Evolutionary conservation across 805 yeast genomes (phyloP).

Genomic region (Huiozyma sinensis): DNA sequence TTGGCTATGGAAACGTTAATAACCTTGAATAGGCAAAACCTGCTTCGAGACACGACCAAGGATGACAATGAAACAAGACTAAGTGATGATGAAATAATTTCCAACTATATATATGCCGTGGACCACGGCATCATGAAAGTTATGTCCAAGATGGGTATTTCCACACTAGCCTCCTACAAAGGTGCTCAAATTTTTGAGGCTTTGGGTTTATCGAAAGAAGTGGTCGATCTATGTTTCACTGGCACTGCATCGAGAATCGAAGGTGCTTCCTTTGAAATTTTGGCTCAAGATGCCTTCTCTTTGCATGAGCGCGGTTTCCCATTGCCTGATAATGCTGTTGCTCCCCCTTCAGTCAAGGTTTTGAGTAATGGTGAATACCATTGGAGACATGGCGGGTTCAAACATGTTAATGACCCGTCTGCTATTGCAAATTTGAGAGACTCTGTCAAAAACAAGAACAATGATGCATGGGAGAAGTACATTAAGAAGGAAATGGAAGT

Average conservation of each 20-base stretch:
- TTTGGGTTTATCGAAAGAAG: slow-evolving; percentile 89
- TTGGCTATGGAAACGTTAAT: slow-evolving; percentile 81
- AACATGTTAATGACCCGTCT: slow-evolving; percentile 87
- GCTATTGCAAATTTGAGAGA: slow-evolving; percentile 94
- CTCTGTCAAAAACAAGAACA: slow-evolving; percentile 96
- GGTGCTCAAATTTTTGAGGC: slow-evolving; percentile 99
- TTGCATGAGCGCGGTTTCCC: slow-evolving; percentile 92
- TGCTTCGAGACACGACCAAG: slow-evolving; percentile 35
- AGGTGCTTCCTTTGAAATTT: slow-evolving; percentile 90
- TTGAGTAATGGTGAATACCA: slow-evolving; percentile 78
- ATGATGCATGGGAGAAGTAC: slow-evolving; percentile 82
- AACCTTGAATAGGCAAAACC: slow-evolving; percentile 72
- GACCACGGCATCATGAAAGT: slow-evolving; percentile 92
- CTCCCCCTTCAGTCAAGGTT: slow-evolving; percentile 47
- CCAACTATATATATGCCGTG: slow-evolving; percentile 73
- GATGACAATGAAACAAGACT: slow-evolving; percentile 51
- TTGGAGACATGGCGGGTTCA: slow-evolving; percentile 98
- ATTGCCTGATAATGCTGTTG: slow-evolving; percentile 47
- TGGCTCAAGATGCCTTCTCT: slow-evolving; percentile 94
- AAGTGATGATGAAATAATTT: slow-evolving; percentile 9
- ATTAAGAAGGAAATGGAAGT: slow-evolving; percentile 87
- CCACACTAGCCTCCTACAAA: slow-evolving; percentile 94
- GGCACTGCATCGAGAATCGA: slow-evolving; percentile 96
- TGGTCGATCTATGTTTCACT: slow-evolving; percentile 88
- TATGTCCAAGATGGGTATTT: slow-evolving; percentile 99